These are phyloP conservation scores for Russula sp. DNA, from an alignment of 768 basidiomycete species.

Conservation along the genomic window DNA sequence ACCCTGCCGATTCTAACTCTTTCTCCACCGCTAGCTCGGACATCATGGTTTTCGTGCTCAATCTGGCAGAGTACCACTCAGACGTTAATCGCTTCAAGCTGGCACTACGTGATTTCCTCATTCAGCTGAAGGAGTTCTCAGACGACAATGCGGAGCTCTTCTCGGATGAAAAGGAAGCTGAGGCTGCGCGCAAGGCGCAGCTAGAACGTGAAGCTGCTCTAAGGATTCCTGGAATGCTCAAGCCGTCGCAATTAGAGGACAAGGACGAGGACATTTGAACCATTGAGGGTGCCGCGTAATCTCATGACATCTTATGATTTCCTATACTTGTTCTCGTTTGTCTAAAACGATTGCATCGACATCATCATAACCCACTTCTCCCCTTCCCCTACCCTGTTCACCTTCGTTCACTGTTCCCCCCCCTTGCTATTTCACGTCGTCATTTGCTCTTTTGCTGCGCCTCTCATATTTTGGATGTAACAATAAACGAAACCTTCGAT, in stretches of 20 bases:
- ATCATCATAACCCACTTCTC: conserved; percentile 17
- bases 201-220: conserved; percentile 85
- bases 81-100: conserved; percentile 91
- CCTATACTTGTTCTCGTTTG: conserved; percentile 18
- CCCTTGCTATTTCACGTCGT: conserved; percentile 19
- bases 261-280: conserved; percentile 79
- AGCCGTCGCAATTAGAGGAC: conserved; percentile 91
- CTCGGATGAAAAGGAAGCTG: conserved; percentile 91
- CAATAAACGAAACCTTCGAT: conserved; percentile 19
- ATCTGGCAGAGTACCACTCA: conserved; percentile 64
- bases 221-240: conserved; percentile 96
- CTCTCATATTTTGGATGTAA: conserved; percentile 21
- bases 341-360: conserved; percentile 9
- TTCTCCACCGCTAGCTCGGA: conserved; percentile 45
- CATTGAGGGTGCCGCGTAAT: conserved; percentile 4
- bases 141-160: conserved; percentile 90
- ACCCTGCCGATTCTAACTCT: neutral
- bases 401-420: conserved; percentile 9
- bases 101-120: conserved; percentile 93
- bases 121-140: conserved; percentile 96
- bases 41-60: conserved; percentile 61
- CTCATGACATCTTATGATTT: conserved; percentile 20
- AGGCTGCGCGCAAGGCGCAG: conserved; percentile 67
- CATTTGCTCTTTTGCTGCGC: conserved; percentile 22
- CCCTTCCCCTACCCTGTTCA: conserved; percentile 4